These are phyloP conservation scores for Populus deltoides DNA, from an alignment of 345 rosid species.

Conservation along the genomic window DNA sequence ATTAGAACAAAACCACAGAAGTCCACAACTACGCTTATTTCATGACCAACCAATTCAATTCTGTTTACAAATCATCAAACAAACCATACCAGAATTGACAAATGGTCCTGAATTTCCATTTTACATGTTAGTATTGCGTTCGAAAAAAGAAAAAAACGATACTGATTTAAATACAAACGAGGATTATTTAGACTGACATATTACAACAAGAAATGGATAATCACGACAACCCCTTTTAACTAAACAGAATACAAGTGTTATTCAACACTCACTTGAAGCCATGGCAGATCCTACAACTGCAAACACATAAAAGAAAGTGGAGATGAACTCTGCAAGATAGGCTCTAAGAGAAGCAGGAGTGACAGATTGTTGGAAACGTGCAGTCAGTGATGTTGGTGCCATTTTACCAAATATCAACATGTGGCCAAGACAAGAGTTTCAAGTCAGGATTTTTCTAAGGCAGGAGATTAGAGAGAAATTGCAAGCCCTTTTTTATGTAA, in stretches of 20 bases:
- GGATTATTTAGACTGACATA: background rate
- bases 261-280: conserved; percentile 55
- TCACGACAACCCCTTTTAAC: background rate
- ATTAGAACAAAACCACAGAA: too few species aligned
- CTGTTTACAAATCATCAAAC: background rate
- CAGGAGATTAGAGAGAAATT: background rate
- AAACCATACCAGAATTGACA: background rate
- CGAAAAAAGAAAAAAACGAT: background rate
- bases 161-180: background rate
- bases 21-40: background rate
- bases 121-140: background rate
- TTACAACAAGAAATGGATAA: background rate
- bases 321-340: conserved; percentile 83
- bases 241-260: background rate
- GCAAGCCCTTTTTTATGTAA: background rate
- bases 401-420: conserved; percentile 25
- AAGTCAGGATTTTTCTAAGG: background rate
- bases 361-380: conserved; percentile 48
- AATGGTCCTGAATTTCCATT: background rate
- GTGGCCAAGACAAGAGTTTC: background rate
- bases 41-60: background rate
- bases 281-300: conserved; percentile 82
- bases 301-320: conserved; percentile 81
- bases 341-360: conserved; percentile 54
- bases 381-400: conserved; percentile 43